phyloP scores from a whole-genome alignment of 2,329 filamentous ascomycete genomes.

The Zasmidium cellare region DNA sequence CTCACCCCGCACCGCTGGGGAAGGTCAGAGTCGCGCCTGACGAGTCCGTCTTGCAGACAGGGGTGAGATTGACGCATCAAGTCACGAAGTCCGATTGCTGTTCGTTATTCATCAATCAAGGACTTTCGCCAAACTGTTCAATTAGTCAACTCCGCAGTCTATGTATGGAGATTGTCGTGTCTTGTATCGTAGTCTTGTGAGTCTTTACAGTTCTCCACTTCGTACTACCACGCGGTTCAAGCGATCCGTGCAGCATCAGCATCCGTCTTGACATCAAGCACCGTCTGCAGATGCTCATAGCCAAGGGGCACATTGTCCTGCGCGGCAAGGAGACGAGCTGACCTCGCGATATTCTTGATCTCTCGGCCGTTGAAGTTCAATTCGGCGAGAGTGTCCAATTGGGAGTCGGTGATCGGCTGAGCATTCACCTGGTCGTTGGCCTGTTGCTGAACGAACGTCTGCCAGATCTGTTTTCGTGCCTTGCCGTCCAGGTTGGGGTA shows the following conservation, averaged over 20 bases:
- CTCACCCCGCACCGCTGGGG: too few species aligned
- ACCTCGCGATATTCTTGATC: conserved; percentile 19
- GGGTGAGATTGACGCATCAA: too few species aligned
- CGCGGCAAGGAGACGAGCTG: conserved; percentile 11
- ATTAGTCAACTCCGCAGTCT: too few species aligned
- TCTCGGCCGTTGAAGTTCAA: conserved; percentile 16
- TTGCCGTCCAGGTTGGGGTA: conserved; percentile 32
- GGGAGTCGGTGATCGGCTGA: conserved; percentile 11
- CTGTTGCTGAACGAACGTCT: conserved; percentile 12
- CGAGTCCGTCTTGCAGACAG: not conserved
- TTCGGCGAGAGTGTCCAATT: conserved; percentile 12
- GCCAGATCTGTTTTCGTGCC: conserved; percentile 29
- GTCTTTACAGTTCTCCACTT: too few species aligned
- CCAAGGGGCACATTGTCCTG: conserved; percentile 10
- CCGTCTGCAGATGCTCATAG: conserved; percentile 12
- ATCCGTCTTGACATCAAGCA: conserved; percentile 8
- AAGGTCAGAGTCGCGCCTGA: not conserved
- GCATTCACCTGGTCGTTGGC: conserved; percentile 12
- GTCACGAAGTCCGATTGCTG: too few species aligned
- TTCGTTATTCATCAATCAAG: too few species aligned
- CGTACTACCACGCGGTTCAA: too few species aligned
- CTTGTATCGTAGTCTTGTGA: too few species aligned
- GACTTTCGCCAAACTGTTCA: too few species aligned
- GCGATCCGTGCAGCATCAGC: not conserved
- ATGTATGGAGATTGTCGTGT: too few species aligned